phyloP scores from a whole-genome alignment of 106 monocot species.

The Apostasia ramifera region DNA sequence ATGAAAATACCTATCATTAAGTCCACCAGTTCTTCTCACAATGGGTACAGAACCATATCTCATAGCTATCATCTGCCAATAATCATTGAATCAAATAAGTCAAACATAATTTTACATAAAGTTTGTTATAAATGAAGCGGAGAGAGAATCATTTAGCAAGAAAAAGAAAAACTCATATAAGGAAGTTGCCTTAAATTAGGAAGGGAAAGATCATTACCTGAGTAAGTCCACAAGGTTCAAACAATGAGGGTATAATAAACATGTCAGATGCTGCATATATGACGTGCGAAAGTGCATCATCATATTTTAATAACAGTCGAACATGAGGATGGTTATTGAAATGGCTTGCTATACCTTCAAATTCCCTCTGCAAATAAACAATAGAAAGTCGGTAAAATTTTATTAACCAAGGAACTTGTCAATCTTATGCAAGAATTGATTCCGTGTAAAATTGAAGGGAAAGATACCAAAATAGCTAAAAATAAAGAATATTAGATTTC shows the following conservation, averaged over 20 bases:
- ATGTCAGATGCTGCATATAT: constrained; percentile 89
- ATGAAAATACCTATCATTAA: constrained; percentile 69
- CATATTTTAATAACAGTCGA: constrained; percentile 70
- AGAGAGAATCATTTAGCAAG: too few species aligned
- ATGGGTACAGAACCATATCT: constrained; percentile 95
- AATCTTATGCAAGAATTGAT: too few species aligned
- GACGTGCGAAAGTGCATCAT: constrained; percentile 77
- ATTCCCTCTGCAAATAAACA: constrained; percentile 56
- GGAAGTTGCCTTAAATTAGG: neutral
- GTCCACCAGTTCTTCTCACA: constrained; percentile 79
- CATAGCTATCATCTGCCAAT: constrained; percentile 94
- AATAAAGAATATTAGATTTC: too few species aligned
- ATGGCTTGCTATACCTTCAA: constrained; percentile 74
- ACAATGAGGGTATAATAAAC: constrained; percentile 87
- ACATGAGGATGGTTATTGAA: constrained; percentile 58
- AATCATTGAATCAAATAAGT: neutral
- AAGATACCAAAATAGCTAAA: too few species aligned
- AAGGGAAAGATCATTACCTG: constrained; percentile 42
- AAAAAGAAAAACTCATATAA: neutral
- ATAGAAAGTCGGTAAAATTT: too few species aligned
- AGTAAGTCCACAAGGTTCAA: constrained; percentile 95
- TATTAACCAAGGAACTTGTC: too few species aligned
- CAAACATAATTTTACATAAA: too few species aligned
- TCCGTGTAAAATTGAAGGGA: too few species aligned
- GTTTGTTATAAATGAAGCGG: too few species aligned